A percentile compares a stretch with the other conserved stretches of the same genome.
Evolutionary conservation across 2,329 filamentous ascomycete genomes (phyloP).

Genomic region (Colletotrichum chlorophyti): DNA sequence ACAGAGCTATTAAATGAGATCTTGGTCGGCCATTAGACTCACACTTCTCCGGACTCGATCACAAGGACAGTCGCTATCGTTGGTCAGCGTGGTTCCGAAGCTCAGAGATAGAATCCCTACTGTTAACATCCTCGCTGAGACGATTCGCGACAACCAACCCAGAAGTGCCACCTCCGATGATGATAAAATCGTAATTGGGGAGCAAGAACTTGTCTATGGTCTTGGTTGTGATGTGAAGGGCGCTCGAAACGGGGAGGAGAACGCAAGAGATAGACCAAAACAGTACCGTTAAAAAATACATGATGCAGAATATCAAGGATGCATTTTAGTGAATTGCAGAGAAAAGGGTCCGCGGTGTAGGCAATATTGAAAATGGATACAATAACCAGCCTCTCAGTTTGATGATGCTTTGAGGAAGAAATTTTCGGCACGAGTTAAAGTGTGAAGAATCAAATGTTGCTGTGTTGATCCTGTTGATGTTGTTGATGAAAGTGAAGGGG

Average conservation of each 20-base stretch:
- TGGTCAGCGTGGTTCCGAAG: neutral
- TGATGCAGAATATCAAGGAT: neutral
- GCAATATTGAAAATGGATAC: neutral
- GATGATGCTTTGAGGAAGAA: neutral
- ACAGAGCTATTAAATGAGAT: neutral
- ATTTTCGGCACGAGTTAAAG: neutral
- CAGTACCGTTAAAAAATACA: neutral
- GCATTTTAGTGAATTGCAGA: no score
- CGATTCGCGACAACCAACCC: constrained; percentile 52
- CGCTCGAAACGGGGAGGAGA: neutral
- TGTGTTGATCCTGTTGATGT: no score
- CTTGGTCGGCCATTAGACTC: neutral
- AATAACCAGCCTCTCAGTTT: neutral
- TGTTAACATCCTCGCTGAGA: constrained; percentile 45
- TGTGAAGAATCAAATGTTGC: neutral
- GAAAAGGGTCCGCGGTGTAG: no score
- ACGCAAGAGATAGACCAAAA: neutral
- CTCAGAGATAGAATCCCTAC: neutral
- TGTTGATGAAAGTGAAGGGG: no score
- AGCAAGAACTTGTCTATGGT: constrained; percentile 18
- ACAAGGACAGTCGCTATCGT: constrained; percentile 29
- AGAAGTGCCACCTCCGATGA: constrained; percentile 54
- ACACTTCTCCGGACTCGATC: constrained; percentile 31
- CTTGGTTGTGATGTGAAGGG: constrained; percentile 19
- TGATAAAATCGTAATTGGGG: constrained; percentile 43